Evolutionary conservation across 805 yeast genomes (phyloP).

Genomic region (Nakazawaea ishiwadae): DNA sequence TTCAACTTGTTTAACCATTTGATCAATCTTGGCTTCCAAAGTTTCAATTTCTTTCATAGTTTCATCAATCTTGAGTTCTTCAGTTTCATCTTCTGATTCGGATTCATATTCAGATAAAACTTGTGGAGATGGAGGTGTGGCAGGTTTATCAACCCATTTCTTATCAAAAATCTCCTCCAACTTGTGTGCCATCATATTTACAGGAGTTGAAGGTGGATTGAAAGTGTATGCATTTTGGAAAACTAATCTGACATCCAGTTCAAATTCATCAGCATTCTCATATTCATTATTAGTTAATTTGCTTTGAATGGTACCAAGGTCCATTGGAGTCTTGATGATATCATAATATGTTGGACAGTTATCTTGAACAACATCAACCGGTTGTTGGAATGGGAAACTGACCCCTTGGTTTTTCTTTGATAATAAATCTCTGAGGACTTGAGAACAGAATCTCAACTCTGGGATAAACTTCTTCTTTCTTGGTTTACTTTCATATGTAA

Average conservation of each 20-base stretch:
- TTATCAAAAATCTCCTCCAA: constrained; percentile 82
- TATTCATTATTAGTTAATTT: constrained; percentile 84
- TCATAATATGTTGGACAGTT: constrained; percentile 89
- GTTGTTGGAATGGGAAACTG: constrained; percentile 85
- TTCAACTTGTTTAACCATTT: constrained; percentile 82
- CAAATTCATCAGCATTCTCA: constrained; percentile 85
- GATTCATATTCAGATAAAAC: constrained; percentile 38
- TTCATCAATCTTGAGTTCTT: constrained; percentile 49
- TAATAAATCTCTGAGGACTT: constrained; percentile 73
- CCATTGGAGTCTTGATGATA: constrained; percentile 91
- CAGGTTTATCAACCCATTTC: constrained; percentile 84
- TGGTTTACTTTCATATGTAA: constrained; percentile 88
- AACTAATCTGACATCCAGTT: constrained; percentile 73
- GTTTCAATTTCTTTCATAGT: constrained; percentile 83
- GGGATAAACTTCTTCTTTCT: constrained; percentile 87
- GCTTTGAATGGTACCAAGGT: constrained; percentile 75
- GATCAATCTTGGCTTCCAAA: constrained; percentile 77
- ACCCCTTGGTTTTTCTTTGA: constrained; percentile 82
- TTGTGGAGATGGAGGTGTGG: constrained; percentile 57
- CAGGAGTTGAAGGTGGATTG: constrained; percentile 97
- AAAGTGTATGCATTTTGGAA: constrained; percentile 86
- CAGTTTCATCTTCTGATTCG: constrained; percentile 32
- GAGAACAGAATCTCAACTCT: constrained; percentile 82
- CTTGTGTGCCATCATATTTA: constrained; percentile 91
- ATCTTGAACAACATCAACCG: constrained; percentile 93